phyloP scores from a whole-genome alignment of 192 early-diverging fungal species.

The Dimargaris cristalligena region DNA sequence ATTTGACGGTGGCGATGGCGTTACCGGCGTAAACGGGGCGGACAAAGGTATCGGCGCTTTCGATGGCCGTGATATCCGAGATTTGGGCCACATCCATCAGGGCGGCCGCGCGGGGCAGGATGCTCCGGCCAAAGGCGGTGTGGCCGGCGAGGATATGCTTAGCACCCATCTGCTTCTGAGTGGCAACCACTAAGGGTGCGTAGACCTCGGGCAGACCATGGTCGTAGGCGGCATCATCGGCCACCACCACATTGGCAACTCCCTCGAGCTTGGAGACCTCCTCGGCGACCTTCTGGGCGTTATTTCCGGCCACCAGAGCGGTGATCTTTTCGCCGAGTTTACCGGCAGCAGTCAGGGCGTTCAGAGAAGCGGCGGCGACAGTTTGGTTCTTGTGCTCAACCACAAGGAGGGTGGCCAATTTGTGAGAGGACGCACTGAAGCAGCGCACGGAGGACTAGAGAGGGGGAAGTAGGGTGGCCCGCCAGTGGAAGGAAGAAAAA shows the following conservation, averaged over 20 bases:
- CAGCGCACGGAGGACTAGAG: too few species aligned
- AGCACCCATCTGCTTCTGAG: constrained; percentile 49
- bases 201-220: constrained; percentile 67
- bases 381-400: constrained; percentile 75
- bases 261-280: constrained; percentile 43
- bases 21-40: constrained; percentile 97
- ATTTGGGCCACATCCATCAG: constrained; percentile 78
- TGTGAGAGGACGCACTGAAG: constrained; percentile 24
- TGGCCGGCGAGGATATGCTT: constrained; percentile 80
- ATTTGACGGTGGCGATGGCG: constrained; percentile 90
- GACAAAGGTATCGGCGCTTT: constrained; percentile 74
- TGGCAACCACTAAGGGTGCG: constrained; percentile 53
- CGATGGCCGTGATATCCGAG: constrained; percentile 72
- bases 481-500: too few species aligned
- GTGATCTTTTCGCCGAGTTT: constrained; percentile 67
- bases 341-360: constrained; percentile 73
- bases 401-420: constrained; percentile 63
- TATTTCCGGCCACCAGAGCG: constrained; percentile 72
- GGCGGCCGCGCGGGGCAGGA: constrained; percentile 84
- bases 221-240: constrained; percentile 59
- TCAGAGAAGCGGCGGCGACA: constrained; percentile 55
- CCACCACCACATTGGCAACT: constrained; percentile 69
- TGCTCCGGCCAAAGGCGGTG: constrained; percentile 84
- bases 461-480: too few species aligned
- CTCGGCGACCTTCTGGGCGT: constrained; percentile 45